Conservation (phyloP, 805 yeast genomes). For the Metschnikowia gruessii region DNA sequence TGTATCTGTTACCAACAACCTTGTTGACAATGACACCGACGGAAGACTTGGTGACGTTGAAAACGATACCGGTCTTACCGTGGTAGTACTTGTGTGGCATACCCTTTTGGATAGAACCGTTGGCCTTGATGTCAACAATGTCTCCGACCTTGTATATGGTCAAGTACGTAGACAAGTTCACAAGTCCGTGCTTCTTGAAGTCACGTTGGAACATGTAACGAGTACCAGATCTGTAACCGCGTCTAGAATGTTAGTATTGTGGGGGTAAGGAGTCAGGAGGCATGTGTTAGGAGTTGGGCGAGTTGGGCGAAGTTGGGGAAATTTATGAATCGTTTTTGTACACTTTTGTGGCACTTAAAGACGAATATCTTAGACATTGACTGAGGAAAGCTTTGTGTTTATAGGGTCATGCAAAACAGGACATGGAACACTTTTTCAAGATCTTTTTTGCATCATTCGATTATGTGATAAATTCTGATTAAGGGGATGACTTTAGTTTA, state of each 20-base stretch:
- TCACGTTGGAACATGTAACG: slow-evolving; percentile 99
- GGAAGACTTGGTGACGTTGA: slow-evolving; percentile 97
- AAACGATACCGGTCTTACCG: slow-evolving; percentile 99
- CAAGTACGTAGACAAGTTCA: slow-evolving; percentile 94
- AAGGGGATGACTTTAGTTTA: too few species aligned
- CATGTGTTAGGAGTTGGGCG: too few species aligned
- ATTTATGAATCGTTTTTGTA: too few species aligned
- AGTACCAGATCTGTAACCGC: slow-evolving; percentile 99
- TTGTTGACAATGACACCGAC: slow-evolving; percentile 98
- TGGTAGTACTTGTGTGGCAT: slow-evolving; percentile 99
- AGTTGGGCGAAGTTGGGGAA: too few species aligned
- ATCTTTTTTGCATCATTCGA: too few species aligned
- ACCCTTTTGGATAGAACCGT: slow-evolving; percentile 99
- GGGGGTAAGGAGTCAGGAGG: too few species aligned
- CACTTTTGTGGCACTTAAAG: too few species aligned
- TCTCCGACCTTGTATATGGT: slow-evolving; percentile 98
- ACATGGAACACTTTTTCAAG: too few species aligned
- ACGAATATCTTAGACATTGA: too few species aligned
- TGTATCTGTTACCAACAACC: slow-evolving; percentile 98
- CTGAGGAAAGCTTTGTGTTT: too few species aligned
- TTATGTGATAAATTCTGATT: too few species aligned
- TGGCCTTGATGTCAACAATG: slow-evolving; percentile 98
- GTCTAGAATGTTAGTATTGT: slow-evolving; percentile 42
- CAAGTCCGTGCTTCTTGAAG: slow-evolving; percentile 95
- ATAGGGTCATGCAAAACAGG: too few species aligned